A percentile compares a stretch with the other conserved stretches of the same genome.
These are phyloP conservation scores for Berkeleyomyces basicola DNA, from an alignment of 2,329 filamentous ascomycete genomes.

Conservation along the genomic window DNA sequence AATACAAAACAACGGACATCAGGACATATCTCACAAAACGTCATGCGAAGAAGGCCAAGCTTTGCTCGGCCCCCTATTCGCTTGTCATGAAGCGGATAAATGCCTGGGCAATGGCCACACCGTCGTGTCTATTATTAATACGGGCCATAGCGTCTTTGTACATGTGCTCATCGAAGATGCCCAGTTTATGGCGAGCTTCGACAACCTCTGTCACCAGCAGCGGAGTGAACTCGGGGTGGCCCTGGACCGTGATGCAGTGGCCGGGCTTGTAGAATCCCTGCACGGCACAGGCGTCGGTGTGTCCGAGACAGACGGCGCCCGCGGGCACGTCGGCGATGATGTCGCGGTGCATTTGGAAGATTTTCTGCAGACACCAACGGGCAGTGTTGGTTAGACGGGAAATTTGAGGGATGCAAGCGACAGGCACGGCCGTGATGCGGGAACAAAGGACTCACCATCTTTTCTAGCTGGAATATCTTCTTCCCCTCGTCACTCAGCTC, in stretches of 20 bases:
- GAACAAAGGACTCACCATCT: constrained; percentile 26
- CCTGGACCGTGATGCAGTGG: constrained; percentile 60
- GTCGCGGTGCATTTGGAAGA: constrained; percentile 82
- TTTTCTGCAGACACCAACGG: constrained; percentile 17
- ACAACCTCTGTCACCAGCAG: constrained; percentile 56
- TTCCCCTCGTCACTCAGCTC: constrained; percentile 52
- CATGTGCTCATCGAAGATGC: constrained; percentile 50
- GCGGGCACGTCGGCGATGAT: constrained; percentile 48
- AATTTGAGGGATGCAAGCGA: too few relatives aligned
- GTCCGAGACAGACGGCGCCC: constrained; percentile 45
- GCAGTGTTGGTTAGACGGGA: not conserved
- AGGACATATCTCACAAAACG: too few relatives aligned
- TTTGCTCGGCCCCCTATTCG: constrained; percentile 23
- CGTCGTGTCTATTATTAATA: constrained; percentile 56
- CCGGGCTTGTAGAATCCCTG: constrained; percentile 61
- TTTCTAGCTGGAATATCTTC: constrained; percentile 52
- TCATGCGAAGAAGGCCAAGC: too few relatives aligned
- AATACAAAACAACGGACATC: too few relatives aligned
- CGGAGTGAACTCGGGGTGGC: constrained; percentile 68
- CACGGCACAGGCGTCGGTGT: constrained; percentile 50
- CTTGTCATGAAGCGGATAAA: constrained; percentile 62
- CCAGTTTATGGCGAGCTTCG: constrained; percentile 42
- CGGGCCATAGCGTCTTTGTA: constrained; percentile 53
- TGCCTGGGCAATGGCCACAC: constrained; percentile 52
- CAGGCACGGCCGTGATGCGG: not conserved